phyloP scores from a whole-genome alignment of 2,329 filamentous ascomycete genomes.

The Aspergillus novoparasiticus region DNA sequence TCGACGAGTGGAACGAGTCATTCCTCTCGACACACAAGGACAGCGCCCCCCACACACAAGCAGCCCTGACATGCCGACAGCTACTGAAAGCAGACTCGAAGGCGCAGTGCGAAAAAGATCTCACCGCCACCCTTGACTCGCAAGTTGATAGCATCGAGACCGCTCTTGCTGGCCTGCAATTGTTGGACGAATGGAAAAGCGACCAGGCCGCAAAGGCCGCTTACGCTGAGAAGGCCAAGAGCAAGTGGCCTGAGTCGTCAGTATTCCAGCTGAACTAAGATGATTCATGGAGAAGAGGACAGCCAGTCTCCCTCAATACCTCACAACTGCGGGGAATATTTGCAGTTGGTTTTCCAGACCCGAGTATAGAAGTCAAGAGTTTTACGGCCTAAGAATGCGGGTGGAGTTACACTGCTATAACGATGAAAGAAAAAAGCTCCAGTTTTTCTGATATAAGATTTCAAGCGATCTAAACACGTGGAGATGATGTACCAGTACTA shows the following conservation, averaged over 20 bases:
- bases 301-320: not conserved
- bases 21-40: conserved; percentile 65
- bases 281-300: not conserved
- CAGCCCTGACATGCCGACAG: conserved; percentile 62
- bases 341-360: not conserved
- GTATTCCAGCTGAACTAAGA: conserved; percentile 34
- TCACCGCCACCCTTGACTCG: conserved; percentile 61
- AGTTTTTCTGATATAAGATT: not conserved
- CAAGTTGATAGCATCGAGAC: conserved; percentile 57
- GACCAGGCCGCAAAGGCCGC: conserved; percentile 51
- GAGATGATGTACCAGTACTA: not conserved
- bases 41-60: conserved; percentile 64
- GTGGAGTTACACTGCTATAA: not conserved
- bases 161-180: conserved; percentile 56
- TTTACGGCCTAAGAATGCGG: not conserved
- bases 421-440: not conserved
- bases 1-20: conserved; percentile 66
- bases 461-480: not conserved
- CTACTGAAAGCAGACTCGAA: conserved; percentile 61
- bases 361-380: conserved; percentile 1
- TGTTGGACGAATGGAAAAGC: conserved; percentile 56
- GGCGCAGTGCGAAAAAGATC: conserved; percentile 60
- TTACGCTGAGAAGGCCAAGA: conserved; percentile 48
- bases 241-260: conserved; percentile 45
- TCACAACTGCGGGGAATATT: not conserved